These are phyloP conservation scores for Cicer yamashitae DNA, from an alignment of 306 rosid species.

Conservation along the genomic window DNA sequence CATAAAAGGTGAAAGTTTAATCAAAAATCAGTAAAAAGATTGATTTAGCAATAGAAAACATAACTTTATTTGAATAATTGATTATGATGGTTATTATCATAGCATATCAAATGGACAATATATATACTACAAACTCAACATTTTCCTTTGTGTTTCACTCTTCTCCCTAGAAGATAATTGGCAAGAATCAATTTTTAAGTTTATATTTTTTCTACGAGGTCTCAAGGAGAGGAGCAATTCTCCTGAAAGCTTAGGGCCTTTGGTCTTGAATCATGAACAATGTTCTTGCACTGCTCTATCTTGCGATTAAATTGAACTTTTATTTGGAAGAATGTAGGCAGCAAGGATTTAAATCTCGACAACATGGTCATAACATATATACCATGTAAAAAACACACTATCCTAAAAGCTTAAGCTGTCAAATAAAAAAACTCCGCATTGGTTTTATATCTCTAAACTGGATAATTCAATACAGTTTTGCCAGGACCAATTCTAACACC, in stretches of 20 bases:
- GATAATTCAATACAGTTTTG: not conserved
- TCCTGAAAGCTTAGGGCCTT: not conserved
- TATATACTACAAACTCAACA: not conserved
- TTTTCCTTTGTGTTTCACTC: not conserved
- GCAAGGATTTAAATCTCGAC: not conserved
- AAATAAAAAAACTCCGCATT: not conserved
- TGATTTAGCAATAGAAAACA: not conserved
- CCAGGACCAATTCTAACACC: constrained; percentile 11
- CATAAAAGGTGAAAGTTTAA: constrained; percentile 11
- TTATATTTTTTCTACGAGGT: not conserved
- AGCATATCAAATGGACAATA: not conserved
- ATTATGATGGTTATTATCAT: not conserved
- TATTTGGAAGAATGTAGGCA: constrained; percentile 8
- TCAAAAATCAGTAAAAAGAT: not conserved
- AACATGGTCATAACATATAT: not conserved
- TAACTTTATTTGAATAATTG: not conserved
- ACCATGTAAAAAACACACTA: constrained; percentile 3
- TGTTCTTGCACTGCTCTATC: not conserved
- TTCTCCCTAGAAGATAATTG: not conserved
- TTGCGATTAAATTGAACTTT: not conserved
- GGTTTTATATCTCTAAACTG: constrained; percentile 24
- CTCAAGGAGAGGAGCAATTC: not conserved
- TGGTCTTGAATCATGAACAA: not conserved
- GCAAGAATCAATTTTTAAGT: not conserved
- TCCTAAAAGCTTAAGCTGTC: not conserved